Base-by-base conservation (phyloP, 495 filamentous ascomycete genomes). In the Chaetomium tenue region DNA sequence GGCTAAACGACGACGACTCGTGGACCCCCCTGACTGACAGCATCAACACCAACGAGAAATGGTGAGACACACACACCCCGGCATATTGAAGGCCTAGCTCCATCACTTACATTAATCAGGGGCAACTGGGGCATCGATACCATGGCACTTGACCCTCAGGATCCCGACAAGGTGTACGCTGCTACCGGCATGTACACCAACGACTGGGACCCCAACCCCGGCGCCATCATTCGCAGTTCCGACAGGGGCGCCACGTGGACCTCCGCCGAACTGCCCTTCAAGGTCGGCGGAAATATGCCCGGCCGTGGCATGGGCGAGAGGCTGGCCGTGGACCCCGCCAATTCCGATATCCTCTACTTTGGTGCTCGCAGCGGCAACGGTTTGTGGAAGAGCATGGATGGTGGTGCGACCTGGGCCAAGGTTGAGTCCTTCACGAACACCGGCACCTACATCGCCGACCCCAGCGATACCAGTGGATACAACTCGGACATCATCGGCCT, bases 281-380 rank as follows among this genome's bases (percentile, higher is more conserved):
- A 86, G 66, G 82, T 84, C 52, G 85, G 85, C 7, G 84, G 85
- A 0, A 88, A 88, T 68, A 87, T 87, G 84, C 84, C 84, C 3
- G 86, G 86, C n/a, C 78, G 86, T 28, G 85, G 85, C 22, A 84
- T 82, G 75, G 86, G 86, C 26, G 86, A 88, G 72, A 78, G 86
- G 7, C 79, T 87, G 26, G 84, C 83, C 2, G 79, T 88, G 9
- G 85, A 88, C 70, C 84, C 86, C 5, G 76, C 77, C 22, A 83
- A 83, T 65, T 80, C 78, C 48, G 79, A 80, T 26, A 81, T 85
- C 40, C 67, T 87, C 40, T 87, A 84, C 68, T 83, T 85, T 61
- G 84, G 84, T 8, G 83, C 84, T 26, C 79, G 85, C 50, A 85
- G 83, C 68, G 84, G 83, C n/a, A 79, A 86, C 28, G 86, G 86